These are phyloP conservation scores for Fusarium chuoi DNA, from an alignment of 2,329 filamentous ascomycete genomes.

Conservation along the genomic window DNA sequence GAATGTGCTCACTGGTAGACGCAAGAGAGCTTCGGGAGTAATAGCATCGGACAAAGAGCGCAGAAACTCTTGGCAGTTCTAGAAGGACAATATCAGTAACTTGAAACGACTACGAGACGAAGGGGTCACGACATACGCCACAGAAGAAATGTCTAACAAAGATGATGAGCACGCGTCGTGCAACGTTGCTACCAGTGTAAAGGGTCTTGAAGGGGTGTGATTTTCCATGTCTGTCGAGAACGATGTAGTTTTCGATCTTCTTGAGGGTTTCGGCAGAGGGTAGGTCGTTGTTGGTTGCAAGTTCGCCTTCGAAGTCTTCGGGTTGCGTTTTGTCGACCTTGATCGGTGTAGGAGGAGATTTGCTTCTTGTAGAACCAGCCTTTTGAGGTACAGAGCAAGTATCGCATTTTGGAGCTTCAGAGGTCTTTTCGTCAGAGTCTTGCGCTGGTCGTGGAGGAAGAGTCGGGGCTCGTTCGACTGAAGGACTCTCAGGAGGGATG, in stretches of 20 bases:
- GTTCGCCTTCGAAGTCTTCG: conserved; percentile 65
- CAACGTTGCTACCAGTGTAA: conserved; percentile 65
- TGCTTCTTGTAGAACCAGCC: conserved; percentile 24
- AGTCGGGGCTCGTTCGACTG: conserved; percentile 18
- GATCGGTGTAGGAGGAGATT: conserved; percentile 41
- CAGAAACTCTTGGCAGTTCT: conserved; percentile 83
- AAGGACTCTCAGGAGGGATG: conserved; percentile 3
- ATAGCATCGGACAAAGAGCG: conserved; percentile 69
- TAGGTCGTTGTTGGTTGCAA: conserved; percentile 65
- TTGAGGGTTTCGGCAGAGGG: conserved; percentile 61
- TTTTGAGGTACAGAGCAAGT: conserved; percentile 32
- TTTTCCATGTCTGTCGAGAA: conserved; percentile 71
- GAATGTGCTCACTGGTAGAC: conserved; percentile 66
- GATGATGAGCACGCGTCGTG: conserved; percentile 71
- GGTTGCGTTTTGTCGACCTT: conserved; percentile 55
- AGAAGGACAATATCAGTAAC: conserved; percentile 28
- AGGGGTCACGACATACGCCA: conserved; percentile 64
- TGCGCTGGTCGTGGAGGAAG: conserved; percentile 18
- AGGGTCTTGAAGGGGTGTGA: conserved; percentile 70
- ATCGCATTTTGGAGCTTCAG: conserved; percentile 12
- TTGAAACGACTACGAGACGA: not conserved
- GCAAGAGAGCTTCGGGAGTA: conserved; percentile 60
- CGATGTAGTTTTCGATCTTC: conserved; percentile 63
- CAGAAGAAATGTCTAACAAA: conserved; percentile 87
- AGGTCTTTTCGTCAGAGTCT: conserved; percentile 11